phyloP scores from a whole-genome alignment of 257 asterid species.

The Mitragyna speciosa region DNA sequence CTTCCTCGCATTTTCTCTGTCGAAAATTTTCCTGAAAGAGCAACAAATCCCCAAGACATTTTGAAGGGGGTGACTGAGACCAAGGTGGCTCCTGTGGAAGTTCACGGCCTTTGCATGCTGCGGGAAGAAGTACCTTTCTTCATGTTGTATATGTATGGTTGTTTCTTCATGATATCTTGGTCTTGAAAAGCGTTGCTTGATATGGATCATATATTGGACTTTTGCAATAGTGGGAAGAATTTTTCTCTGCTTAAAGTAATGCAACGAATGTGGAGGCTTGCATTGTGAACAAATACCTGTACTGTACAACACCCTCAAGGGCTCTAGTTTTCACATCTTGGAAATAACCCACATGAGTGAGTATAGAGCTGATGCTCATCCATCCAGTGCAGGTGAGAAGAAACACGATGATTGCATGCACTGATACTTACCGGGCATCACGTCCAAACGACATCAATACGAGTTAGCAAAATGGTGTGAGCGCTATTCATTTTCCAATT shows the following conservation, averaged over 20 bases:
- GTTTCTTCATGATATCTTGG: background rate
- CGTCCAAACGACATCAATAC: slow-evolving; percentile 41
- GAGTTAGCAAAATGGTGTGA: slow-evolving; percentile 10
- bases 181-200: background rate
- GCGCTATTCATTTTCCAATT: background rate
- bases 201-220: background rate
- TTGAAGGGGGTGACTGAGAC: slow-evolving; percentile 98
- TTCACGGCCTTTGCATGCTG: slow-evolving; percentile 52
- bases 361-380: slow-evolving; percentile 90
- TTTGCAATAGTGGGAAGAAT: slow-evolving; percentile 61
- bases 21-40: slow-evolving; percentile 24
- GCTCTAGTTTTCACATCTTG: slow-evolving; percentile 54
- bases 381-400: slow-evolving; percentile 79
- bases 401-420: slow-evolving; percentile 95
- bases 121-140: slow-evolving; percentile 48
- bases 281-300: slow-evolving; percentile 75
- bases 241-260: slow-evolving; percentile 58
- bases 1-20: slow-evolving; percentile 58
- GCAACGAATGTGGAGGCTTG: slow-evolving; percentile 89
- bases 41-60: slow-evolving; percentile 74
- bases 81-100: slow-evolving; percentile 91
- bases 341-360: slow-evolving; percentile 77
- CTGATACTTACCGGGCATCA: slow-evolving; percentile 94
- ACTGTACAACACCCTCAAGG: slow-evolving; percentile 53
- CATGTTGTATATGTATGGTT: background rate